A percentile compares a stretch with the other conserved stretches of the same genome.
phyloP scores from a whole-genome alignment of 2,329 filamentous ascomycete genomes.

The Pestalotiopsis fici region DNA sequence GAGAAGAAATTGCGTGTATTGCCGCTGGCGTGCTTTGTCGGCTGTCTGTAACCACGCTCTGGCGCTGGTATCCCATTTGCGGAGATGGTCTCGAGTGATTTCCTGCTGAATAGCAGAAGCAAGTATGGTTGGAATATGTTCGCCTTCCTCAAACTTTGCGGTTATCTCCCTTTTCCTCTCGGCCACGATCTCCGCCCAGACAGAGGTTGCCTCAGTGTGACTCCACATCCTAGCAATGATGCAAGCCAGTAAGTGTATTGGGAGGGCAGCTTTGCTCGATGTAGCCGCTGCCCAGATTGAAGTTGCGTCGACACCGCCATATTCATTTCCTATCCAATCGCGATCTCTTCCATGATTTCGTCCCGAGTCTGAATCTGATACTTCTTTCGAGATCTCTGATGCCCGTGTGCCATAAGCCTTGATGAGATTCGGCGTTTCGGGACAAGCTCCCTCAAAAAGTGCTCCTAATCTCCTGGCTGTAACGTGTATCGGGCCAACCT shows the following conservation, averaged over 20 bases:
- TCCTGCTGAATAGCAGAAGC: constrained; percentile 10
- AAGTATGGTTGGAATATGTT: neutral
- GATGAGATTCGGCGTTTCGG: constrained; percentile 31
- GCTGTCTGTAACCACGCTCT: constrained; percentile 31
- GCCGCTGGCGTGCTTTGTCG: constrained; percentile 19
- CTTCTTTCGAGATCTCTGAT: constrained; percentile 5
- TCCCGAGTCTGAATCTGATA: no score
- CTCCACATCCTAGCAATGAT: constrained; percentile 34
- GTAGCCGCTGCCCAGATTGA: constrained; percentile 33
- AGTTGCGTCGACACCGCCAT: constrained; percentile 26
- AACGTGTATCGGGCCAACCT: constrained; percentile 34
- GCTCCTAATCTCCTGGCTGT: constrained; percentile 39
- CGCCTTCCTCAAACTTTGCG: neutral
- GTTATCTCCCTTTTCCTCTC: constrained; percentile 13
- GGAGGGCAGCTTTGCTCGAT: constrained; percentile 23
- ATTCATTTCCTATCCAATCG: constrained; percentile 10
- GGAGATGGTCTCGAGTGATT: constrained; percentile 22
- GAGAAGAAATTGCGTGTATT: constrained; percentile 12
- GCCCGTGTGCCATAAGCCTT: constrained; percentile 19
- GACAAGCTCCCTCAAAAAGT: constrained; percentile 35
- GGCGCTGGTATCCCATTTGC: constrained; percentile 32
- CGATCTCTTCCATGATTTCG: neutral
- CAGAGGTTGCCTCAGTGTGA: constrained; percentile 25
- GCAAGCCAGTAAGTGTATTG: constrained; percentile 31
- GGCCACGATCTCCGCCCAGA: constrained; percentile 34